phyloP scores from a whole-genome alignment of 2,329 filamentous ascomycete species.

The Biscogniauxia sp. region DNA sequence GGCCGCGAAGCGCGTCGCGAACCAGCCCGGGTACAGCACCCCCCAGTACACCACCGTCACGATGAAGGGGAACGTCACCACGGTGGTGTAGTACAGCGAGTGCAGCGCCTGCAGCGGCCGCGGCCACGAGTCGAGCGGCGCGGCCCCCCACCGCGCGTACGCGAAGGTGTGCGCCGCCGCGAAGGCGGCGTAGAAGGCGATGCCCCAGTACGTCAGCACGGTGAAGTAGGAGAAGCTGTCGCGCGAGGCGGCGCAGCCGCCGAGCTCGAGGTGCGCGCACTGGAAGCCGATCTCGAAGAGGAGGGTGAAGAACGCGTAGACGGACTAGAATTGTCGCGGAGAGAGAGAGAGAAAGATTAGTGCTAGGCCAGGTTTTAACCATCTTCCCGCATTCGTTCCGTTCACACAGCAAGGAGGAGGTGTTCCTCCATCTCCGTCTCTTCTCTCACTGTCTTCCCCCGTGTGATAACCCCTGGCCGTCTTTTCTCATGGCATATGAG shows the following conservation, averaged over 20 bases:
- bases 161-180: conserved; percentile 66
- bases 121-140: conserved; percentile 59
- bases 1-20: conserved; percentile 46
- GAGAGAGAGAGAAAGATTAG: background rate
- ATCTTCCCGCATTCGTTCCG: no score
- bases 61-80: conserved; percentile 64
- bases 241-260: conserved; percentile 45
- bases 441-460: background rate
- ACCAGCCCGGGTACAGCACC: conserved; percentile 63
- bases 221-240: conserved; percentile 80
- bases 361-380: background rate
- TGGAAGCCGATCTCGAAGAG: conserved; percentile 68
- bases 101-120: conserved; percentile 64
- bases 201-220: conserved; percentile 75
- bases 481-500: no score
- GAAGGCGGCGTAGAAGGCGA: conserved; percentile 74
- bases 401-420: background rate
- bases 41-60: conserved; percentile 72
- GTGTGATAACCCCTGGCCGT: background rate
- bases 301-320: conserved; percentile 70
- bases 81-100: conserved; percentile 60
- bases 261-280: conserved; percentile 47
- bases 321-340: conserved; percentile 21
- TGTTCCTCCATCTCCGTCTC: background rate
- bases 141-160: conserved; percentile 55